phyloP scores from a whole-genome alignment of 2,329 filamentous ascomycete species.

The Chrysoporthe cubensis region DNA sequence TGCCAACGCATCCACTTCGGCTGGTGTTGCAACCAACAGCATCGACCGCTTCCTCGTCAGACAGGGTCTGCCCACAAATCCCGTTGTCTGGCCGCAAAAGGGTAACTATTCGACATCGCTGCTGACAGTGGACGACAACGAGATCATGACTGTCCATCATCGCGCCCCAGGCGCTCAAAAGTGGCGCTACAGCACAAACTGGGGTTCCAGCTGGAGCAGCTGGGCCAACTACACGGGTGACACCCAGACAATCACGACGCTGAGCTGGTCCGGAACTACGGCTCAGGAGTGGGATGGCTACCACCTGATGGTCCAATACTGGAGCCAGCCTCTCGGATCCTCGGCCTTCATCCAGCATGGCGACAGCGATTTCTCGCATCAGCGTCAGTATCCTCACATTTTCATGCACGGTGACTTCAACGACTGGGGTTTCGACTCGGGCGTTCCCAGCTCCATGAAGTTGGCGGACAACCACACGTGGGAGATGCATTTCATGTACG shows the following conservation, averaged over 20 bases:
- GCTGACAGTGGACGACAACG: conserved; percentile 43
- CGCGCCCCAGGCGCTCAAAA: conserved; percentile 62
- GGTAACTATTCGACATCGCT: conserved; percentile 58
- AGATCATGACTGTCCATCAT: conserved; percentile 53
- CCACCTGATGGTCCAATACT: conserved; percentile 66
- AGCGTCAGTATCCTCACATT: conserved; percentile 62
- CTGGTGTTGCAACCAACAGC: conserved; percentile 50
- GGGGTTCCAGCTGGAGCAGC: conserved; percentile 60
- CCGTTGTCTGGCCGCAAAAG: conserved; percentile 57
- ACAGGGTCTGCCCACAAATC: conserved; percentile 60
- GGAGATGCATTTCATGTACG: conserved; percentile 63
- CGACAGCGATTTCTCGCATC: conserved; percentile 46
- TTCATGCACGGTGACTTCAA: conserved; percentile 66
- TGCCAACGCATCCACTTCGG: conserved; percentile 52
- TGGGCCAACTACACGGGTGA: conserved; percentile 60
- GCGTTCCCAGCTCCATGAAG: conserved; percentile 54
- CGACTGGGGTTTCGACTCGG: conserved; percentile 63
- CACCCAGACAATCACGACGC: conserved; percentile 51
- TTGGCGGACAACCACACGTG: conserved; percentile 54
- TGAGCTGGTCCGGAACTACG: conserved; percentile 60
- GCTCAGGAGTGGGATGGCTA: conserved; percentile 62
- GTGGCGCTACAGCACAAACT: conserved; percentile 66
- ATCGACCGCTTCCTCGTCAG: conserved; percentile 62
- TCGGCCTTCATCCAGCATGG: conserved; percentile 63
- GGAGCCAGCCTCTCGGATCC: conserved; percentile 59